A percentile compares a stretch with the other conserved stretches of the same genome.
These are phyloP conservation scores for Sporodiniella umbellata DNA, from an alignment of 371 early-diverging fungal genomes.

Conservation along the genomic window DNA sequence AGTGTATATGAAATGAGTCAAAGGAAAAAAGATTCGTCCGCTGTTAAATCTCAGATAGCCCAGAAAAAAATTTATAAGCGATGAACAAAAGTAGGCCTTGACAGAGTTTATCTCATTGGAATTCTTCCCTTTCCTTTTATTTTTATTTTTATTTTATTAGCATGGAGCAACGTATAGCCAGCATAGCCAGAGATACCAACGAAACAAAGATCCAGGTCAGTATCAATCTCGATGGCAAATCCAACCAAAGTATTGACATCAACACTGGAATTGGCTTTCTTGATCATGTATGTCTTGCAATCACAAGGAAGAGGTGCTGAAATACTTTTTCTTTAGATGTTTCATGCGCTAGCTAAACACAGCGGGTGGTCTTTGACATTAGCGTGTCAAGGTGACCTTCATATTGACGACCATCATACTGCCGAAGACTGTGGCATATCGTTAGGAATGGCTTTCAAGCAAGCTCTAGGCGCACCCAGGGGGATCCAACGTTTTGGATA, in stretches of 20 bases:
- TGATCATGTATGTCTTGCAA: slow-evolving; percentile 74
- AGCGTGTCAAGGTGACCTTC: slow-evolving; percentile 85
- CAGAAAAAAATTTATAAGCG: too few relatives aligned
- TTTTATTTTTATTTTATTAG: not conserved
- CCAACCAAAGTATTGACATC: slow-evolving; percentile 69
- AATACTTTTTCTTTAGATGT: slow-evolving; percentile 65
- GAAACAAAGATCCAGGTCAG: slow-evolving; percentile 86
- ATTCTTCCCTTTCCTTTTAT: too few relatives aligned
- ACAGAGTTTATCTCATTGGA: too few relatives aligned
- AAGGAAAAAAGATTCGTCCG: too few relatives aligned
- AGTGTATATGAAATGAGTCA: too few relatives aligned
- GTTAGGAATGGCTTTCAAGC: slow-evolving; percentile 88
- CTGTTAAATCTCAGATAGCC: too few relatives aligned
- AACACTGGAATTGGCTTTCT: slow-evolving; percentile 96
- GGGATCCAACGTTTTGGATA: slow-evolving; percentile 95
- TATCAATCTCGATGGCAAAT: slow-evolving; percentile 58
- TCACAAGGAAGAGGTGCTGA: not conserved
- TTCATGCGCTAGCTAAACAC: slow-evolving; percentile 95
- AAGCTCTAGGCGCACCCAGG: slow-evolving; percentile 85
- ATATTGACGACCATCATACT: slow-evolving; percentile 97
- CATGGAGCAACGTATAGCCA: slow-evolving; percentile 52
- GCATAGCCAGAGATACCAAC: slow-evolving; percentile 81
- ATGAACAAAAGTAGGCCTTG: too few relatives aligned
- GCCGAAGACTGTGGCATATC: slow-evolving; percentile 95
- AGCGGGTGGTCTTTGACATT: slow-evolving; percentile 82